Percentiles rank a stretch among this genome's conserved stretches.
Conservation (phyloP, 177 flowering plant genomes). For the Vitis hybrid region DNA sequence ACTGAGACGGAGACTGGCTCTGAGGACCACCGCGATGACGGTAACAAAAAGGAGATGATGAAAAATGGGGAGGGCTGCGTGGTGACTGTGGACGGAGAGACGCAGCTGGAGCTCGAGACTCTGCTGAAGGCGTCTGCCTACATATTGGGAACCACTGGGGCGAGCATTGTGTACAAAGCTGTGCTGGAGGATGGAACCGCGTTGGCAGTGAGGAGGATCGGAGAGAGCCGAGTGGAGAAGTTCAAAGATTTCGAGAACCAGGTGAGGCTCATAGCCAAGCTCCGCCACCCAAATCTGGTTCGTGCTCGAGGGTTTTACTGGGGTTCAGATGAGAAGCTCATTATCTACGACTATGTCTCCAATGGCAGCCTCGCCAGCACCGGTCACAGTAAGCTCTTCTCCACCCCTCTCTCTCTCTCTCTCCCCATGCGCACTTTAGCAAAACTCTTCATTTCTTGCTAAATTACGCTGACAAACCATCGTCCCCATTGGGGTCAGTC, state of each 20-base stretch:
- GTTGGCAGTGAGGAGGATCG: slow-evolving; percentile 81
- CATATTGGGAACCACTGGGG: slow-evolving; percentile 49
- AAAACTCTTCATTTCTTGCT: not conserved
- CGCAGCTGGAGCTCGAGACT: slow-evolving; percentile 53
- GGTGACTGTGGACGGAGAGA: slow-evolving; percentile 60
- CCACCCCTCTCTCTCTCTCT: slow-evolving; percentile 9
- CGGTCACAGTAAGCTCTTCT: slow-evolving; percentile 53
- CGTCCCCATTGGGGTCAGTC: no score
- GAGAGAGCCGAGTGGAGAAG: slow-evolving; percentile 35
- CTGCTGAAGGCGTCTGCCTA: slow-evolving; percentile 64
- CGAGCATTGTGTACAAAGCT: slow-evolving; percentile 63
- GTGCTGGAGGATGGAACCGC: slow-evolving; percentile 69
- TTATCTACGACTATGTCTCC: slow-evolving; percentile 50
- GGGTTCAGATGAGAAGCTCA: slow-evolving; percentile 68
- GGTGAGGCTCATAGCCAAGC: slow-evolving; percentile 44
- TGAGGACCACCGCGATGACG: slow-evolving; percentile 25
- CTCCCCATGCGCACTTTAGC: slow-evolving; percentile 14
- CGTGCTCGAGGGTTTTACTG: slow-evolving; percentile 62
- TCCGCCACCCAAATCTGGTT: slow-evolving; percentile 58
- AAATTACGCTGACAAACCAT: slow-evolving; percentile 2
- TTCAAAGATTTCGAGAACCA: slow-evolving; percentile 54
- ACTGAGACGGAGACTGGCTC: slow-evolving; percentile 37
- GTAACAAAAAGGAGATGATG: not conserved
- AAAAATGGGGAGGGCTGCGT: slow-evolving; percentile 22
- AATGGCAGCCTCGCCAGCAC: slow-evolving; percentile 56